These are phyloP conservation scores for Cercospora zeae-maydis DNA, from an alignment of 2,329 filamentous ascomycete species.

Conservation along the genomic window DNA sequence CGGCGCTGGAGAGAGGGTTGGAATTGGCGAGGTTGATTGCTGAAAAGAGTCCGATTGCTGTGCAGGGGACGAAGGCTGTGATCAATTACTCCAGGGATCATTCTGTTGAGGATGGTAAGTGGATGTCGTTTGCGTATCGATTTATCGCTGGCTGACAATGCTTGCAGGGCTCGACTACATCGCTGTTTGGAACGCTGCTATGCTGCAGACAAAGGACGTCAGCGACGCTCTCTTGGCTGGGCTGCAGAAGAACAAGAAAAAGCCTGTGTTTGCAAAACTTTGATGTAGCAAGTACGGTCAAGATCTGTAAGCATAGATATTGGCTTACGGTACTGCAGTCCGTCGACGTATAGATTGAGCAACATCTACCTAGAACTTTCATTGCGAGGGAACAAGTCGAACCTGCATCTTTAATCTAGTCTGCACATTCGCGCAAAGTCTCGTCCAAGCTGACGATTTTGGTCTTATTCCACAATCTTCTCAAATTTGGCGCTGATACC, in stretches of 20 bases:
- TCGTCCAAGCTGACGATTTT: background rate
- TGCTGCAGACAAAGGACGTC: conserved; percentile 28
- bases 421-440: background rate
- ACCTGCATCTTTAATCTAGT: background rate
- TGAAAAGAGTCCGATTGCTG: conserved; percentile 82
- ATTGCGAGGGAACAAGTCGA: too few relatives aligned
- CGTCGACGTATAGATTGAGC: background rate
- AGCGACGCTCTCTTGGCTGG: conserved; percentile 24
- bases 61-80: conserved; percentile 82
- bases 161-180: conserved; percentile 24
- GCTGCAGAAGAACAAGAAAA: conserved; percentile 22
- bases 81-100: conserved; percentile 79
- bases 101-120: conserved; percentile 59
- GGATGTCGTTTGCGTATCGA: conserved; percentile 47
- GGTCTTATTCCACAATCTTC: background rate
- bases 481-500: background rate
- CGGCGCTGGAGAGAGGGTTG: conserved; percentile 58
- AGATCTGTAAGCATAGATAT: background rate
- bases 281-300: background rate
- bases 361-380: too few relatives aligned
- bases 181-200: conserved; percentile 27
- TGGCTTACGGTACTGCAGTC: background rate
- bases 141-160: conserved; percentile 51
- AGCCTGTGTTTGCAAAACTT: conserved; percentile 27
- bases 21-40: conserved; percentile 64